A percentile compares a stretch with the other conserved stretches of the same genome.
phyloP scores from a whole-genome alignment of 345 rosid genomes.

The Abelmoschus esculentus region DNA sequence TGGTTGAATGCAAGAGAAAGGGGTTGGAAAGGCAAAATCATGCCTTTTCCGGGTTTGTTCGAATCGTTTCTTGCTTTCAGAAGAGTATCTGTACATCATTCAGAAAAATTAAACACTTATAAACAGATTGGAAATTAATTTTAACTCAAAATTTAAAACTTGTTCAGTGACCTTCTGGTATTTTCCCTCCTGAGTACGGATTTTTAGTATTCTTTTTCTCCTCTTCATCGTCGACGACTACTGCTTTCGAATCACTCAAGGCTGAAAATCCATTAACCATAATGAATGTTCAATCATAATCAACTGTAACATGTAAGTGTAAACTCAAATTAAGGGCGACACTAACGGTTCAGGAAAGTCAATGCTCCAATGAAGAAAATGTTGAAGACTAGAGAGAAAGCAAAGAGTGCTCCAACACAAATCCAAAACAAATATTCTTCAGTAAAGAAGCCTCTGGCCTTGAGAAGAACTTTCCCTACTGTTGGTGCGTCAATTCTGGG shows the following conservation, averaged over 20 bases:
- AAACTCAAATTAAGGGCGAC: not conserved
- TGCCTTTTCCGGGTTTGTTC: constrained; percentile 32
- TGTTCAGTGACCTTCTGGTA: not conserved
- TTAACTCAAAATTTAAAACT: not conserved
- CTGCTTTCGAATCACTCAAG: constrained; percentile 45
- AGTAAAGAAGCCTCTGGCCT: constrained; percentile 56
- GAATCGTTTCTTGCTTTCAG: constrained; percentile 32
- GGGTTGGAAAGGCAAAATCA: constrained; percentile 74
- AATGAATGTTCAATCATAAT: not conserved
- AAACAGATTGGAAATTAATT: not conserved
- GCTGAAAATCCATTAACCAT: constrained; percentile 35
- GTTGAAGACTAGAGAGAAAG: constrained; percentile 71
- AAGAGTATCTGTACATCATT: constrained; percentile 51
- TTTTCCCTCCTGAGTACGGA: not conserved
- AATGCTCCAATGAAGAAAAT: constrained; percentile 57
- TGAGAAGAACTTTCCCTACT: constrained; percentile 60
- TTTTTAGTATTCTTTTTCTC: constrained; percentile 12
- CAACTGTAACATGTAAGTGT: not conserved
- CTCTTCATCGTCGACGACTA: constrained; percentile 42
- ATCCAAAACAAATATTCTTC: constrained; percentile 81
- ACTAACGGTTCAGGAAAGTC: constrained; percentile 74
- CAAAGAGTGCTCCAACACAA: constrained; percentile 67
- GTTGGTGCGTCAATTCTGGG: constrained; percentile 43
- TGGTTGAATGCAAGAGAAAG: constrained; percentile 64
- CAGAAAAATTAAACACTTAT: not conserved